phyloP scores from a whole-genome alignment of 371 early-diverging fungal species.

The Rhizopus delemar region DNA sequence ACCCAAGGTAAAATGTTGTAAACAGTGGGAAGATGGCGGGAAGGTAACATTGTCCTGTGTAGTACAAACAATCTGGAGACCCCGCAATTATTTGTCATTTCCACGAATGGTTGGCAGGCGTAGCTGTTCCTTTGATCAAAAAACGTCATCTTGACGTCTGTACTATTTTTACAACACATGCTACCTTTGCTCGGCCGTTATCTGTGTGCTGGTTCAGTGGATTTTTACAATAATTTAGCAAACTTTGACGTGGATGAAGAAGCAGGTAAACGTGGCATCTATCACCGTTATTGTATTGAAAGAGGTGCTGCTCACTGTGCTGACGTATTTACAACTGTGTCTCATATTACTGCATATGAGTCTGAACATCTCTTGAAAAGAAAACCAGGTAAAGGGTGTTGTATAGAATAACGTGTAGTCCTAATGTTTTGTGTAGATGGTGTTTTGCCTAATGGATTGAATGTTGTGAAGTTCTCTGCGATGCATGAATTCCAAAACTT shows the following conservation, averaged over 20 bases:
- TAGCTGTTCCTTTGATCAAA: conserved; percentile 85
- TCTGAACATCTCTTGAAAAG: conserved; percentile 91
- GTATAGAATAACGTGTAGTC: background rate
- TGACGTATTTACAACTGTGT: conserved; percentile 95
- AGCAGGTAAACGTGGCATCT: conserved; percentile 95
- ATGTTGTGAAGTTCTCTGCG: conserved; percentile 95
- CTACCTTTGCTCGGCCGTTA: conserved; percentile 95
- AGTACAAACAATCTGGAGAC: conserved; percentile 62
- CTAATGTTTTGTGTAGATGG: conserved; percentile 68
- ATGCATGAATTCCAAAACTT: conserved; percentile 98
- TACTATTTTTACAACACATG: conserved; percentile 97
- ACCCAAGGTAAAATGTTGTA: conserved; percentile 33
- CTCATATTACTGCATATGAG: conserved; percentile 95
- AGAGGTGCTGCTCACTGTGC: conserved; percentile 96
- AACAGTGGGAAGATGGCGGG: conserved; percentile 3
- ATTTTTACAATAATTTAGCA: conserved; percentile 93
- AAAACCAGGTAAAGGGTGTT: conserved; percentile 72
- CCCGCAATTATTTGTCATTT: conserved; percentile 92
- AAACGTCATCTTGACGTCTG: conserved; percentile 87
- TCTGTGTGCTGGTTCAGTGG: conserved; percentile 92
- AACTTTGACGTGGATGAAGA: conserved; percentile 93
- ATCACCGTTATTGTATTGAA: conserved; percentile 96
- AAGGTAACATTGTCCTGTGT: background rate
- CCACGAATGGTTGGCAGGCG: conserved; percentile 96
- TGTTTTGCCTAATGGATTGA: conserved; percentile 93